phyloP scores from a whole-genome alignment of 176 grass and related monocot species.

The Triticum timopheevii region DNA sequence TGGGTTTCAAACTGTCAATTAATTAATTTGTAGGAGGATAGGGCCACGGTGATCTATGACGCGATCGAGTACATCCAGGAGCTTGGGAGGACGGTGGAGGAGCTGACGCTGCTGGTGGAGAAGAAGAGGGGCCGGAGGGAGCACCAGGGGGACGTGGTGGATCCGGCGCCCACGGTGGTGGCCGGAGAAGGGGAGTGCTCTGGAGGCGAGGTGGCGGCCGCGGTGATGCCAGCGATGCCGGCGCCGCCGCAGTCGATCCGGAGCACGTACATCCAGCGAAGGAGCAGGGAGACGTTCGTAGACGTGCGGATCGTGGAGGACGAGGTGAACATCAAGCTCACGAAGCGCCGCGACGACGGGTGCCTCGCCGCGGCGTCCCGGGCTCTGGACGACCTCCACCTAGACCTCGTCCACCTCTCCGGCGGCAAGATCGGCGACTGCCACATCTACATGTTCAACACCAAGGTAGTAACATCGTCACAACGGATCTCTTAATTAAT shows the following conservation, averaged over 20 bases:
- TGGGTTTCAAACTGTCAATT: not conserved
- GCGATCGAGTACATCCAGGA: constrained; percentile 84
- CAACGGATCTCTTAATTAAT: not conserved
- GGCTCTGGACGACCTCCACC: constrained; percentile 70
- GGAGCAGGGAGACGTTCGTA: constrained; percentile 79
- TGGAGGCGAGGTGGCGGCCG: constrained; percentile 39
- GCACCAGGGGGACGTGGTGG: constrained; percentile 42
- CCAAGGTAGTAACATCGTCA: constrained; percentile 48
- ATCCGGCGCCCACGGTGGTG: not conserved
- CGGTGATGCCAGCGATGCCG: not conserved
- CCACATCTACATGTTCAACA: constrained; percentile 97
- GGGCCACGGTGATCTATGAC: constrained; percentile 67
- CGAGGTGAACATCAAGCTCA: constrained; percentile 95
- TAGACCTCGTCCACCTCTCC: constrained; percentile 80
- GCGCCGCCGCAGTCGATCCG: constrained; percentile 41
- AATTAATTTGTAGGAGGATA: constrained; percentile 42
- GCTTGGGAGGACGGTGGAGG: constrained; percentile 66
- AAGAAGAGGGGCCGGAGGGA: constrained; percentile 53
- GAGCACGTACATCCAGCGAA: constrained; percentile 85
- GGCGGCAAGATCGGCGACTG: constrained; percentile 86
- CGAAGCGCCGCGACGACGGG: constrained; percentile 64
- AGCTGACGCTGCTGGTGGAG: constrained; percentile 68
- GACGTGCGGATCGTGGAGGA: constrained; percentile 96
- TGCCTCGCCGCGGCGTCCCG: constrained; percentile 64
- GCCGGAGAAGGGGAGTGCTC: constrained; percentile 46